Conservation (phyloP, 108 stramenopile genomes). For the Poteriospumella lacustris region DNA sequence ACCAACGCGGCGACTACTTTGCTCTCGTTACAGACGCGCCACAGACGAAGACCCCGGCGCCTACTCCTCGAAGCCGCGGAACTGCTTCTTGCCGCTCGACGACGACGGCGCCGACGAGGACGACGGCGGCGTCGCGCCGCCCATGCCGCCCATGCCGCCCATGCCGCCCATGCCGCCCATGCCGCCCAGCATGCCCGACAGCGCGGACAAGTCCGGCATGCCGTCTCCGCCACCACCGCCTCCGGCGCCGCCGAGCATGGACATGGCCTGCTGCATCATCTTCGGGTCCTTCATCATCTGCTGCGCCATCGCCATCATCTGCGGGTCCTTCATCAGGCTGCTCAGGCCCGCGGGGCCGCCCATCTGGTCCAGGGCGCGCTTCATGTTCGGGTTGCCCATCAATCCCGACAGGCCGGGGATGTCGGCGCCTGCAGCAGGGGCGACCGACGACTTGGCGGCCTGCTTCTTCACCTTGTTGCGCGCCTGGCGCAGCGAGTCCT, state of each 20-base stretch:
- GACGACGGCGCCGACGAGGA: no score
- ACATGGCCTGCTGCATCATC: slow-evolving; percentile 32
- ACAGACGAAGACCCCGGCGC: no score
- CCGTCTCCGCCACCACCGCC: slow-evolving; percentile 19
- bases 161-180: neutral
- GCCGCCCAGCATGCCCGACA: slow-evolving; percentile 3
- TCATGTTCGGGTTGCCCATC: neutral
- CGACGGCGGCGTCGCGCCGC: no score
- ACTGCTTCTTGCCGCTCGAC: no score
- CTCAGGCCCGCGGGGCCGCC: slow-evolving; percentile 10
- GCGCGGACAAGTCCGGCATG: slow-evolving; percentile 12
- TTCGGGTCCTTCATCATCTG: slow-evolving; percentile 27
- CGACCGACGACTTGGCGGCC: neutral
- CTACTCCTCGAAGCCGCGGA: no score
- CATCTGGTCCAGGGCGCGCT: neutral
- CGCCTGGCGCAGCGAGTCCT: neutral
- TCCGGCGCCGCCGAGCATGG: slow-evolving; percentile 24
- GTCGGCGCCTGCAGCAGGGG: neutral
- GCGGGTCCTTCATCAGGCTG: slow-evolving; percentile 21
- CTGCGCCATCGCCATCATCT: slow-evolving; percentile 29
- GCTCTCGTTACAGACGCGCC: no score
- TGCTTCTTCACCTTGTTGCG: slow-evolving; percentile 1
- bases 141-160: no score
- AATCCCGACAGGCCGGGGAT: neutral
- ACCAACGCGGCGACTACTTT: no score